Evolutionary conservation across 2,329 filamentous ascomycete genomes (phyloP), one percentile per base, ranked within the genome.

Genomic region (Diplodia scrobiculata): DNA sequence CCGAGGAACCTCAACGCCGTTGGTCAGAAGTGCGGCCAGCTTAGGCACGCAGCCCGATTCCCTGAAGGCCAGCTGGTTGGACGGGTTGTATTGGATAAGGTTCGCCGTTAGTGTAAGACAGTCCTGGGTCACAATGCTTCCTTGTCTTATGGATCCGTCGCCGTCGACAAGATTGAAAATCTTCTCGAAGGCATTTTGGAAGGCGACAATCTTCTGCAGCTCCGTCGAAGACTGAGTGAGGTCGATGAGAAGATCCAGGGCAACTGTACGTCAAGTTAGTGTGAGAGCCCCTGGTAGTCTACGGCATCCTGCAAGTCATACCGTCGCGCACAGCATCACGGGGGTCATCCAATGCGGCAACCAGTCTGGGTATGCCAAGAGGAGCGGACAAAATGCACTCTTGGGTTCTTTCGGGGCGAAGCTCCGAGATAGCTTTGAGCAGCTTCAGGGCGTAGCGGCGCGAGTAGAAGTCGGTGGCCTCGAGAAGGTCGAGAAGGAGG

Each of bases 141-240:
- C 95, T 71, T 96, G 89, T 4, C 84, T 84, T 52, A 99, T 80
- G 1, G 89, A 90, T 0, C 95, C 95, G 72, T 99, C 95, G 0
- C 84, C 82, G 70, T 89, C 85, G 63, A 99, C 91, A 63, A 98
- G 88, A 52, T 83, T 83, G 75, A 98, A 97, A 29, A 96, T 82
- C 51, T 89, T 88, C 68, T 95, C 92, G 72, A 97, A 98, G 0
- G 93, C 91, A 82, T 92, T 94, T 73, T 97, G 92, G 71, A 97
- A 98, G 0, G 92, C 95, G 27, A 98, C 93, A 1, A 98, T 84
- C 77, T 98, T 98, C 75, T 98, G 93, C 63, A 99, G 86, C 72
- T 98, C 93, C 50, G 89, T 81, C 9, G 94, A 97, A 0, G 88
- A 89, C 34, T 92, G 91, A 0, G 95, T 97, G 34, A 99, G 83